Conservation (phyloP, 176 grass and related monocot genomes). For the Juncus effusus region DNA sequence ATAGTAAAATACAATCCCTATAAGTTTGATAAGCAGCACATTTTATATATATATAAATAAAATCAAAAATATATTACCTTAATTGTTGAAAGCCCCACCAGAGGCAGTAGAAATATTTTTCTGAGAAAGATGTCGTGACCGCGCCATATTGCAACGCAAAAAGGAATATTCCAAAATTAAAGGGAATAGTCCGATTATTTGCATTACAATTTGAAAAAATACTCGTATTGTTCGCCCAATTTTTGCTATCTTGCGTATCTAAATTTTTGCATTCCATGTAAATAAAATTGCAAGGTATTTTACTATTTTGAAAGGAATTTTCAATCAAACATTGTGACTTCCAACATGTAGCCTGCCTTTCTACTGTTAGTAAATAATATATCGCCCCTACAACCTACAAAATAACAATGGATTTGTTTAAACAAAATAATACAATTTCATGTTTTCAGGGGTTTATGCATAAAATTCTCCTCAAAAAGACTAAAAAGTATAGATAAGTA, state of each 20-base stretch:
- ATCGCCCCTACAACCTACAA: slow-evolving; percentile 37
- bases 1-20: background rate
- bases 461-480: too few species aligned
- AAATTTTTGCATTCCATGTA: slow-evolving; percentile 34
- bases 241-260: slow-evolving; percentile 18
- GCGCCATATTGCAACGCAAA: slow-evolving; percentile 31
- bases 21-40: background rate
- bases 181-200: background rate
- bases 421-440: too few species aligned
- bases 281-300: slow-evolving; percentile 22
- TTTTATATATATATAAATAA: slow-evolving; percentile 6
- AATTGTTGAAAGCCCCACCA: slow-evolving; percentile 57
- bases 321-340: slow-evolving; percentile 37
- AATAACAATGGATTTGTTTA: slow-evolving; percentile 1
- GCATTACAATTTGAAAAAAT: slow-evolving; percentile 31
- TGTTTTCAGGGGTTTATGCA: too few species aligned
- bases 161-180: slow-evolving; percentile 44
- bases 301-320: background rate
- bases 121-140: slow-evolving; percentile 11
- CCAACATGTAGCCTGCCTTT: slow-evolving; percentile 44
- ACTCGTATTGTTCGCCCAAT: slow-evolving; percentile 37
- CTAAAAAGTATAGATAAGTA: background rate
- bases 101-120: slow-evolving; percentile 41
- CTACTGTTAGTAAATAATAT: slow-evolving; percentile 41
- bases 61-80: slow-evolving; percentile 23